A percentile compares a stretch with the other conserved stretches of the same genome.
Evolutionary conservation across 192 early-diverging fungal species (phyloP).

Genomic region (Backusella liffmaniae): DNA sequence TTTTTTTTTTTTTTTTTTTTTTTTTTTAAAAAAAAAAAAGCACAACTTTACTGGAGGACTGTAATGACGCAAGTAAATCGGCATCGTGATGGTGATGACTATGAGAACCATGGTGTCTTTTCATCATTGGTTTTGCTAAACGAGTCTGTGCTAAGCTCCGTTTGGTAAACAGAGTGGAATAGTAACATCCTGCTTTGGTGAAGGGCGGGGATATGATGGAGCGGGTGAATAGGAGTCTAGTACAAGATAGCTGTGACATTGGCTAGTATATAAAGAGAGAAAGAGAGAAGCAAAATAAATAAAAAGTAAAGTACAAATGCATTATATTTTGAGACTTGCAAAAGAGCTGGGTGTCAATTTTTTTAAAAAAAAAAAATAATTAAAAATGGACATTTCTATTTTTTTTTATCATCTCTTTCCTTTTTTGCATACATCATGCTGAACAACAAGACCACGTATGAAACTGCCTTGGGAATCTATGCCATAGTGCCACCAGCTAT

Average conservation of each 20-base stretch:
- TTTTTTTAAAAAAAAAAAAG: neutral
- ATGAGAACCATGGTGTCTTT: slow-evolving; percentile 10
- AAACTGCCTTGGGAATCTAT: slow-evolving; percentile 11
- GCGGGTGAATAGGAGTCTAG: neutral
- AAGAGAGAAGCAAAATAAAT: neutral
- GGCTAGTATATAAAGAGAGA: neutral
- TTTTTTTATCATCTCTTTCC: neutral
- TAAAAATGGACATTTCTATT: neutral
- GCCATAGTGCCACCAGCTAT: slow-evolving; percentile 10
- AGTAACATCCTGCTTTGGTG: neutral
- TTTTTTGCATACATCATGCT: neutral
- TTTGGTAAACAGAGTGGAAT: neutral
- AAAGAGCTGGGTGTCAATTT: neutral
- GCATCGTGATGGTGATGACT: slow-evolving; percentile 24
- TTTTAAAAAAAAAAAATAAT: too few relatives aligned
- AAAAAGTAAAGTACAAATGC: neutral
- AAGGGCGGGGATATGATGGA: neutral
- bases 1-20: neutral
- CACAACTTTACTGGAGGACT: slow-evolving; percentile 10
- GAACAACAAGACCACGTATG: neutral
- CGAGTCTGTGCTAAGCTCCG: neutral
- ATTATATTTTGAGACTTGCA: neutral
- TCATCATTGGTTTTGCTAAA: too few relatives aligned
- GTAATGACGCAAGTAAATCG: slow-evolving; percentile 16
- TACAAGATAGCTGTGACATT: neutral